phyloP scores from a whole-genome alignment of 1,284 basidiomycete genomes.

The Acaromyces ingoldii region DNA sequence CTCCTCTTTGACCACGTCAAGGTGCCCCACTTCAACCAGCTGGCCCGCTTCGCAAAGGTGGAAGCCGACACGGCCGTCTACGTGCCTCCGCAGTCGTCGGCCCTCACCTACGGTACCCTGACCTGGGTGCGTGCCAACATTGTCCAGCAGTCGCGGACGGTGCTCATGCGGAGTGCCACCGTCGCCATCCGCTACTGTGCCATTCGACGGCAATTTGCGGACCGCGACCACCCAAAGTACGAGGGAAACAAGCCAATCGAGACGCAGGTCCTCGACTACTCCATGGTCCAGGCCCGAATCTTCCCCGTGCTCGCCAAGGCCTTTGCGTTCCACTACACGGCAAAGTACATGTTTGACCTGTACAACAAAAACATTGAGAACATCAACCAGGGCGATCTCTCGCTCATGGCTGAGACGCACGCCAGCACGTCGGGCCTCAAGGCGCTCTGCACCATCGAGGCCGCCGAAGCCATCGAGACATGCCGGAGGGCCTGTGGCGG shows the following conservation, averaged over 20 bases:
- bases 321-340: conserved; percentile 53
- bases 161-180: conserved; percentile 51
- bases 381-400: conserved; percentile 51
- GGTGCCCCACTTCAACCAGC: conserved; percentile 52
- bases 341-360: conserved; percentile 49
- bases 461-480: conserved; percentile 51
- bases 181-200: conserved; percentile 53
- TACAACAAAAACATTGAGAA: conserved; percentile 49
- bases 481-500: conserved; percentile 53
- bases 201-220: conserved; percentile 52
- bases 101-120: conserved; percentile 36
- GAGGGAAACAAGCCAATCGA: conserved; percentile 48
- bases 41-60: conserved; percentile 50
- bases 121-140: conserved; percentile 51
- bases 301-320: conserved; percentile 53
- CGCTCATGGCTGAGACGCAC: conserved; percentile 52
- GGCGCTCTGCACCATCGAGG: conserved; percentile 50
- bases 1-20: conserved; percentile 40
- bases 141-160: conserved; percentile 47
- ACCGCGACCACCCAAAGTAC: conserved; percentile 50
- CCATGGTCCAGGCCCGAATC: conserved; percentile 52
- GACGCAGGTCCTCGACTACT: conserved; percentile 53
- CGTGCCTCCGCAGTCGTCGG: conserved; percentile 30
- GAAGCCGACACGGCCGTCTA: conserved; percentile 44
- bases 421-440: conserved; percentile 52